A percentile compares a stretch with the other conserved stretches of the same genome.
Conservation (phyloP, 1,284 basidiomycete genomes). For the Prillingera fragicola region DNA sequence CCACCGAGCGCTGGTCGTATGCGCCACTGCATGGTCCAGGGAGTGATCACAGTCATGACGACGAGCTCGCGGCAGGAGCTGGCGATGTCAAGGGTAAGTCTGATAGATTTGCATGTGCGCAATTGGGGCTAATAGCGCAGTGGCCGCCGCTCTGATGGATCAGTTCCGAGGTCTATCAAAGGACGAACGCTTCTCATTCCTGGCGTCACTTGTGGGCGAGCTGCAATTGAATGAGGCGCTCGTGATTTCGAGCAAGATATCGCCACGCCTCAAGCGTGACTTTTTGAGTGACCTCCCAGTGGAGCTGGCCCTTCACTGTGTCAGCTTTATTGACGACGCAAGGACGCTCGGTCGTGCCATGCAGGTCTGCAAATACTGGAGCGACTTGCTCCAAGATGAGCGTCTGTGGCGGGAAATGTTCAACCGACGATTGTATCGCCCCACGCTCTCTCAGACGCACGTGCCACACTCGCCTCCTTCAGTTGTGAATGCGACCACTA, state of each 20-base stretch:
- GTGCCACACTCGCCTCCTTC: slow-evolving; percentile 11
- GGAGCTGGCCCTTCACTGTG: slow-evolving; percentile 75
- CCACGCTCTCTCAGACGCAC: slow-evolving; percentile 1
- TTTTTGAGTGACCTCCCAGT: slow-evolving; percentile 75
- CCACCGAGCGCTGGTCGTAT: slow-evolving; percentile 14
- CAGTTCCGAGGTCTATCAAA: slow-evolving; percentile 25
- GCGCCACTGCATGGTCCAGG: slow-evolving; percentile 1
- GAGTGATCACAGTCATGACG: neutral
- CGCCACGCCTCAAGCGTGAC: slow-evolving; percentile 78
- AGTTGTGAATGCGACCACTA: neutral
- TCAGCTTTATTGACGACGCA: slow-evolving; percentile 77
- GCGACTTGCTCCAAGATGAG: slow-evolving; percentile 71
- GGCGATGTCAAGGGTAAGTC: too few relatives aligned
- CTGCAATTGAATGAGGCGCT: slow-evolving; percentile 71
- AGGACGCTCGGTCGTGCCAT: slow-evolving; percentile 65
- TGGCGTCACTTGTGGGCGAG: slow-evolving; percentile 59
- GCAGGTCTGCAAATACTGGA: slow-evolving; percentile 73
- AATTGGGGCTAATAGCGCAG: too few relatives aligned
- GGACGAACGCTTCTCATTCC: slow-evolving; percentile 55
- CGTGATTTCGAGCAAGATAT: slow-evolving; percentile 66
- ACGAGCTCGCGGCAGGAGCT: too few relatives aligned
- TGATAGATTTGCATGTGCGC: too few relatives aligned
- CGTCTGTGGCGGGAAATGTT: slow-evolving; percentile 80
- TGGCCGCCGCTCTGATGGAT: slow-evolving; percentile 14
- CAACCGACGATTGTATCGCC: slow-evolving; percentile 54